A percentile compares a stretch with the other conserved stretches of the same genome.
phyloP scores from a whole-genome alignment of 495 filamentous ascomycete genomes.

The Podospora pseudocomata region DNA sequence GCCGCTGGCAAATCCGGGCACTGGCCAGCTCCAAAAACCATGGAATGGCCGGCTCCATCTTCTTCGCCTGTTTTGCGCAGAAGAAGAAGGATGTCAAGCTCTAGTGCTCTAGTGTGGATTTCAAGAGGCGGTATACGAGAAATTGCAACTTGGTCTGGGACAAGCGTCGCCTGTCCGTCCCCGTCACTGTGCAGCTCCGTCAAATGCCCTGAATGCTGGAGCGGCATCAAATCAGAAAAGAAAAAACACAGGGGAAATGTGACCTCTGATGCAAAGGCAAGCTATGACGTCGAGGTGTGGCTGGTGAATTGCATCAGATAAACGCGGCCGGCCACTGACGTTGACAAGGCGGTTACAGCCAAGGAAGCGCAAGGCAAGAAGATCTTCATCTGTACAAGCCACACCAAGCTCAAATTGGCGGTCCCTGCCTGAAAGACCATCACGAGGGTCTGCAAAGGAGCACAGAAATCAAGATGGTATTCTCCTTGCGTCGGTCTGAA shows the following conservation, averaged over 20 bases:
- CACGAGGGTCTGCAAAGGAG: background rate
- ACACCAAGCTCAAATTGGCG: background rate
- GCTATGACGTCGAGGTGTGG: background rate
- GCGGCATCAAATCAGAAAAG: background rate
- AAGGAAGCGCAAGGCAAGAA: background rate
- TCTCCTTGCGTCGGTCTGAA: conserved; percentile 8
- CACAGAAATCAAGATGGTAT: conserved; percentile 8
- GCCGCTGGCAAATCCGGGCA: background rate
- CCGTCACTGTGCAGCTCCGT: background rate
- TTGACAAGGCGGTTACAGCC: background rate
- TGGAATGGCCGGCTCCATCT: background rate
- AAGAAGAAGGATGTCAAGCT: background rate
- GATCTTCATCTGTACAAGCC: background rate
- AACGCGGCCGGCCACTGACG: background rate
- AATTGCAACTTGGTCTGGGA: background rate
- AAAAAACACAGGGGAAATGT: background rate
- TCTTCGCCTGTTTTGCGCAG: background rate
- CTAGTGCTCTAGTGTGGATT: background rate
- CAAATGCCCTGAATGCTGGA: background rate
- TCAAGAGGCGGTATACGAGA: background rate
- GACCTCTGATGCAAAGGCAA: background rate
- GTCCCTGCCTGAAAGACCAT: background rate
- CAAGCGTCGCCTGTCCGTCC: background rate
- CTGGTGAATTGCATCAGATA: background rate
- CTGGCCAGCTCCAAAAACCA: background rate